phyloP scores from a whole-genome alignment of 1,139 yeast species.

The Zhuliangozyma blackwelliae region DNA sequence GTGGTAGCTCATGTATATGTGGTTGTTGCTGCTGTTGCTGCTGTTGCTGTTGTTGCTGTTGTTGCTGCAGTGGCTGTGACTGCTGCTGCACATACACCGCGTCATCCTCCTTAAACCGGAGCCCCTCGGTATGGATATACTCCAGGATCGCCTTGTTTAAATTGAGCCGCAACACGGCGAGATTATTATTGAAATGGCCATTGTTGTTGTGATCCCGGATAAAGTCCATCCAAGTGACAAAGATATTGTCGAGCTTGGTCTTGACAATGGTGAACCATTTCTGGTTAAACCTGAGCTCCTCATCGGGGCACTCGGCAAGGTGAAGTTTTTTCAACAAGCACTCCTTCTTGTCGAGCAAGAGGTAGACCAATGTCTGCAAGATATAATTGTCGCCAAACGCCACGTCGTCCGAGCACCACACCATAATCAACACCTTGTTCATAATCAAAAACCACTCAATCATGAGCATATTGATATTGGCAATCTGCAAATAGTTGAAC shows the following conservation, averaged over 20 bases:
- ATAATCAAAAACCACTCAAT: conserved; percentile 40
- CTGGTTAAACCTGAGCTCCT: conserved; percentile 20
- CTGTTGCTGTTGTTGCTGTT: conserved; percentile 4
- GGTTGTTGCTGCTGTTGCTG: conserved; percentile 2
- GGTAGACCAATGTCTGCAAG: conserved; percentile 24
- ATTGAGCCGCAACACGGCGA: conserved; percentile 13
- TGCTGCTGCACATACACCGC: background rate
- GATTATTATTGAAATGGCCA: conserved; percentile 8
- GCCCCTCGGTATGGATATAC: conserved; percentile 7
- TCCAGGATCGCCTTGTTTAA: conserved; percentile 16
- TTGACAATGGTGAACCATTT: conserved; percentile 27
- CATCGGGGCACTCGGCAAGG: conserved; percentile 5
- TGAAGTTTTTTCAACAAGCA: conserved; percentile 6
- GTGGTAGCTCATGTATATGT: background rate
- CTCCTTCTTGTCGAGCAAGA: conserved; percentile 15
- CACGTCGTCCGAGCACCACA: conserved; percentile 16
- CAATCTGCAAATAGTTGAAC: conserved; percentile 13
- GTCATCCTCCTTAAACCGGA: conserved; percentile 7
- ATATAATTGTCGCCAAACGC: conserved; percentile 23
- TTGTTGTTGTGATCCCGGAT: conserved; percentile 8
- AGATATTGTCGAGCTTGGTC: conserved; percentile 21
- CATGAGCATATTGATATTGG: conserved; percentile 19
- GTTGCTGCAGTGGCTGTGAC: background rate
- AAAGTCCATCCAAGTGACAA: conserved; percentile 23
- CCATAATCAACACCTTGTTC: conserved; percentile 26